phyloP scores from a whole-genome alignment of 805 yeast species.

The Cyberlindnera mycetangii region DNA sequence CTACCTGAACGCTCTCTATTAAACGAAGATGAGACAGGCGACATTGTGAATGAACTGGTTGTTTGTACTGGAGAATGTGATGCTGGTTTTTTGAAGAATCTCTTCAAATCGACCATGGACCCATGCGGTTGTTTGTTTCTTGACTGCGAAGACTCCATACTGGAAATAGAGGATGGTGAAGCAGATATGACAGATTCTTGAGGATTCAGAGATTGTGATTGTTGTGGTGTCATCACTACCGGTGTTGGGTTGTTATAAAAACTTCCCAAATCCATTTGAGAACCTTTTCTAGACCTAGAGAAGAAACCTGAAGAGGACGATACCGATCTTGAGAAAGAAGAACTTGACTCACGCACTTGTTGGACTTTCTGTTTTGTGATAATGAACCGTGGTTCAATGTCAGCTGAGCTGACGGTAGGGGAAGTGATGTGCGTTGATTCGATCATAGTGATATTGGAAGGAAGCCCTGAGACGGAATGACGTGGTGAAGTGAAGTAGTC shows the following conservation, averaged over 20 bases:
- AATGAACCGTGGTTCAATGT: constrained; percentile 83
- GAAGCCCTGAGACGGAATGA: constrained; percentile 32
- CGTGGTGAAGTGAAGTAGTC: constrained; percentile 32
- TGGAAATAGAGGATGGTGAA: constrained; percentile 28
- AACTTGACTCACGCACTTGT: constrained; percentile 23
- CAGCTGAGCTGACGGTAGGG: constrained; percentile 55
- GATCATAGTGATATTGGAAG: constrained; percentile 39
- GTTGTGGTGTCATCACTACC: constrained; percentile 8
- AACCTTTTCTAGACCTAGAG: constrained; percentile 40
- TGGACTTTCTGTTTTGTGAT: constrained; percentile 73
- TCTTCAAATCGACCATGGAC: constrained; percentile 73
- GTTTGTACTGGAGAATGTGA: constrained; percentile 25
- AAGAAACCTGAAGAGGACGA: constrained; percentile 39
- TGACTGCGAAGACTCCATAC: constrained; percentile 28
- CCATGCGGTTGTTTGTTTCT: constrained; percentile 61
- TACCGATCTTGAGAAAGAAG: constrained; percentile 19
- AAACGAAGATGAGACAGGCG: constrained; percentile 11
- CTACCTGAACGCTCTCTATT: constrained; percentile 26
- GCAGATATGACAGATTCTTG: constrained; percentile 18
- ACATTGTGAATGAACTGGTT: constrained; percentile 3
- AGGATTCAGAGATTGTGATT: background rate
- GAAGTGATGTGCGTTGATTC: constrained; percentile 66
- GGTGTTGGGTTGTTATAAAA: constrained; percentile 26
- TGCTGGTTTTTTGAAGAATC: constrained; percentile 58
- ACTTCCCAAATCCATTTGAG: constrained; percentile 30